Base-by-base conservation (phyloP, 2,329 filamentous ascomycete species). In the Endocalyx cinctus region DNA sequence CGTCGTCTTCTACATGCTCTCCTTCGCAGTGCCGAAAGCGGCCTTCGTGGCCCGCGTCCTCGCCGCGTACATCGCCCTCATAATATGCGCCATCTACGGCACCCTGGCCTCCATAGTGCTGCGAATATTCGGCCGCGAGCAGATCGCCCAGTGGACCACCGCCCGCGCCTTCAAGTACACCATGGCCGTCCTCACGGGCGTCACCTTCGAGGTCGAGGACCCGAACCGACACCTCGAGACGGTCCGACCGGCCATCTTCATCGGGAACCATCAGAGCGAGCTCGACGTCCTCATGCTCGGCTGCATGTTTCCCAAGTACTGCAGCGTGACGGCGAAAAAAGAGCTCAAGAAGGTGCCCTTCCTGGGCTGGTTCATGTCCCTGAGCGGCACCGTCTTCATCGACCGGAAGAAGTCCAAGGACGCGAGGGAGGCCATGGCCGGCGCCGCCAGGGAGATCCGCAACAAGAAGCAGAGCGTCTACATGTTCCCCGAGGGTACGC, bases 251-350 rank as follows among this genome's bases (percentile, higher is more conserved):
- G 89, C 87, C 37, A 84, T 98, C 37, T 89, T 98, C 54, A 72
- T 98, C 48, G 85, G 84, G 25, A 97, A 97, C 64, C 92, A 98
- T 66, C 92, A 98, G 72, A 87, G 85, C 15, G 92, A 97, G 66
- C 77, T 98, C 47, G 92, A 98, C 57, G 85, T 98, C 25, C 73
- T 95, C 39, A 84, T 96, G 78, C 75, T 98, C 17, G 92, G 88
- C 42, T 70, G 73, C 62, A 78, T 95, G 53, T 97, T 96, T 64
- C 92, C 92, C 29, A 81, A 79, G 52, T 88, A 94, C 70, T 94
- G 85, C 70, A 88, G 82, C 53, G 84, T 98, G 39, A 96, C 90
- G 16, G 89, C 90, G 29, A 98, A 98, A 74, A 81, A 81, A 53
- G 84, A 79, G 35, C 68, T 98, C 54, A 84, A 82, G 59, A 79